Evolutionary conservation across 352 stramenopile species (phyloP).

Genomic region (Pythium chondricola): DNA sequence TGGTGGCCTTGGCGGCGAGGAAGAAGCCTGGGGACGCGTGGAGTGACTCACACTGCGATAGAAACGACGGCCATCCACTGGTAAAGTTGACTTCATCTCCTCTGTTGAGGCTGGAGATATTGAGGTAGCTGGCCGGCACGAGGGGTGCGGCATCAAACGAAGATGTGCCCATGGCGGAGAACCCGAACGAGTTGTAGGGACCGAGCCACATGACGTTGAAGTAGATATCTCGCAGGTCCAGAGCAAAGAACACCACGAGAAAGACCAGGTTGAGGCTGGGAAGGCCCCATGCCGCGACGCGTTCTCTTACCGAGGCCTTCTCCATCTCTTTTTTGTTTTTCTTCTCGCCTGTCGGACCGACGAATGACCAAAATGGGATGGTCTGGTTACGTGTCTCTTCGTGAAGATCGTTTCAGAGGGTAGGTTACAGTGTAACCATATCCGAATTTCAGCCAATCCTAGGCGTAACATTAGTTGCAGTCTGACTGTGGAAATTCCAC

Average conservation of each 20-base stretch:
- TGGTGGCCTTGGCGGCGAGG: constrained; percentile 11
- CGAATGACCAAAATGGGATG: neutral
- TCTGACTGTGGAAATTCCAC: too few species aligned
- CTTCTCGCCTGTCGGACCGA: neutral
- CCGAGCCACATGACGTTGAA: constrained; percentile 30
- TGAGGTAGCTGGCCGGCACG: constrained; percentile 2
- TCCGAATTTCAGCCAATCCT: too few species aligned
- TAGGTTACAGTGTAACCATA: neutral
- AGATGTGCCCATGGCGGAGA: constrained; percentile 10
- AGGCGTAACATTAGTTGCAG: too few species aligned
- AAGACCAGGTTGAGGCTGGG: constrained; percentile 14
- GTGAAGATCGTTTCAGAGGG: neutral
- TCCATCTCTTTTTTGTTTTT: neutral
- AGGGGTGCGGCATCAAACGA: constrained; percentile 13
- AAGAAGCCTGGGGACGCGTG: constrained; percentile 14
- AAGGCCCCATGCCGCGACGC: constrained; percentile 10
- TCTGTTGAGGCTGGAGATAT: constrained; percentile 7
- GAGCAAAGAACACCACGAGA: constrained; percentile 26
- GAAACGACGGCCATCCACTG: constrained; percentile 26
- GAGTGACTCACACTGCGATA: constrained; percentile 22
- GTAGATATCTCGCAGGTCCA: constrained; percentile 28
- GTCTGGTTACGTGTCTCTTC: neutral
- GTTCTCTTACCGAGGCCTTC: neutral
- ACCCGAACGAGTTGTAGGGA: constrained; percentile 16
- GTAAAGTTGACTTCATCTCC: constrained; percentile 16